A percentile compares a stretch with the other conserved stretches of the same genome.
phyloP scores from a whole-genome alignment of 192 early-diverging fungal genomes.

The Funneliformis geosporum region DNA sequence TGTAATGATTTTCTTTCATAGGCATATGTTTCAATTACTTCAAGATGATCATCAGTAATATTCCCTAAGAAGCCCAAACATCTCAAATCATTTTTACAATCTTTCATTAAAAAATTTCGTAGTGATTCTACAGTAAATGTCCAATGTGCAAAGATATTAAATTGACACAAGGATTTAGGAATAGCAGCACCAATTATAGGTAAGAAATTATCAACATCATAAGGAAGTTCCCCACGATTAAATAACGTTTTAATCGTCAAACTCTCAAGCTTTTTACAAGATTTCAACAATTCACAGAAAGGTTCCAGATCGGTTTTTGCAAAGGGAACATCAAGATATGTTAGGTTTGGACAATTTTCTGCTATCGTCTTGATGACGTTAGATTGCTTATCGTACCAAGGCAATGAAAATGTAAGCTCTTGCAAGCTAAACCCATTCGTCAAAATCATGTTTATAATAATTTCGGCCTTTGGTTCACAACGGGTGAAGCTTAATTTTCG shows the following conservation, averaged over 20 bases:
- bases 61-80: neutral
- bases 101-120: neutral
- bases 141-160: neutral
- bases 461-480: neutral
- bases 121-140: slow-evolving; percentile 7
- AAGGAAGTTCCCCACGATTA: neutral
- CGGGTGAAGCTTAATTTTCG: neutral
- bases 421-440: neutral
- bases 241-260: neutral
- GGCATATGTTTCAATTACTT: neutral
- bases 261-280: neutral
- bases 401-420: neutral
- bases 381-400: neutral
- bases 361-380: neutral
- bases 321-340: neutral
- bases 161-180: neutral
- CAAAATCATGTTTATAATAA: neutral
- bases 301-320: too few relatives aligned
- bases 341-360: neutral
- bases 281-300: neutral
- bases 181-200: neutral
- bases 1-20: neutral
- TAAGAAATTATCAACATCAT: slow-evolving; percentile 1
- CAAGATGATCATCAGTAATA: neutral
- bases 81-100: neutral